Evolutionary conservation across 2,329 filamentous ascomycete species (phyloP), one percentile per base, ranked within the genome.

Genomic region (Trichoderma lentiforme): DNA sequence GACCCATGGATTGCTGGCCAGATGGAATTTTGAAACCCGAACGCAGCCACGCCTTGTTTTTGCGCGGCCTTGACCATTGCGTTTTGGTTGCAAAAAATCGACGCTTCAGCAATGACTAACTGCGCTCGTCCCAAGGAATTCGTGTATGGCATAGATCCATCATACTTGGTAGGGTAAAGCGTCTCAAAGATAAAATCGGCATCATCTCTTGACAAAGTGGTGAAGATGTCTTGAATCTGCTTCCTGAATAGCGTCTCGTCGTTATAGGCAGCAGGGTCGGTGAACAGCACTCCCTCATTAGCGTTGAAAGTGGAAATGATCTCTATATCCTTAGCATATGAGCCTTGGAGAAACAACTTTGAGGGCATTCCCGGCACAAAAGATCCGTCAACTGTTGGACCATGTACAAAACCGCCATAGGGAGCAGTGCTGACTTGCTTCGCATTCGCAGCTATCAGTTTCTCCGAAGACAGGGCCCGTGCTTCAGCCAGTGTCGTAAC

Each of bases 351-450:
- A 12, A 74, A 34, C 15, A 73, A 36, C 32, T 73, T 73, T 9
- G 71, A 24, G 18, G 74, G 70, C 6, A 73, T 39, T 21, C 66
- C 73, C 5, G 71, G 73, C n/a, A 66, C 71, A 26, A 74, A 71
- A 8, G 58, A 32, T 7, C 69, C 69, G 28, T 74, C 73, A 6
- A 74, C 70, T 1, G 63, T 61, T 6, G 73, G 71, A 1, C 71
- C 69, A 51, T 57, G 74, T 3, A 69, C 53, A 32, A 73, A 74
- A 4, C 56, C 34, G 2, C 56, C 51, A 24, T 69, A 69, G 7
- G 70, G 53, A 9, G 70, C 70, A n/a, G 36, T 21, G 21, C 51
- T 56, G 51, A 72, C 62, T 28, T 73, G 64, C 21, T 74, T 73
- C 26, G 39, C 57, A 11, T 70, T 73, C 24, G 62, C 71, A 28